Base-by-base conservation (phyloP, 73 alveolate species). In the Stentor roeselii region DNA sequence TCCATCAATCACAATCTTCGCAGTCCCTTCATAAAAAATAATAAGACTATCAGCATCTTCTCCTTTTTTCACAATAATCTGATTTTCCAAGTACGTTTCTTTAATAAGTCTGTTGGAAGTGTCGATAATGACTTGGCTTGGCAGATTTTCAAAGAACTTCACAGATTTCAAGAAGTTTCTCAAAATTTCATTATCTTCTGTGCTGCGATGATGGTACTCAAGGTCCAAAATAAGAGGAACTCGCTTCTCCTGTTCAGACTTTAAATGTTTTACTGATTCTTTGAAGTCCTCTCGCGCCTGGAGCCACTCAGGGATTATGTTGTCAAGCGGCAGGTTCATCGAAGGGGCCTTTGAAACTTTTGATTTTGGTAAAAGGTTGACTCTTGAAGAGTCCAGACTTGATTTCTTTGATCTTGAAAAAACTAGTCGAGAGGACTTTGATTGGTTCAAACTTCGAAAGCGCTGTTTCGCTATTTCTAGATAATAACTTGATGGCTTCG, bases 1-100 rank as follows among this genome's bases (percentile, higher is more conserved):
- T 61, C 82, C 37, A 61, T 61, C 82, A n/a, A 61, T 61, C 14
- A 61, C 14, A 61, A 61, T 36, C 6, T 35, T 36, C 6, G 42
- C 82, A 11, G 37, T 14, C 27, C 82, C 82, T 61, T 61, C 27
- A n/a, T n/a, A 61, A 11, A 61, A 30, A 11, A 61, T 61, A 35
- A 11, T 11, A 6, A 61, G 14, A 30, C 42, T 6, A 35, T 61
- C 42, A 30, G 58, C 82, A 11, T 30, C 42, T 14, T 6, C 27
- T 61, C 82, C 82, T 61, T 61, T 35, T 14, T 11, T 30, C 6
- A 61, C 27, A 35, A 61, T 61, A 14, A 14, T 35, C 27, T 61
- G 59, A 11, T 36, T 36, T 30, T n/a, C 15, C 11, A 14, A 30
- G 27, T 11, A 61, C 6, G 59, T 61, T 30, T 61, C 30, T 50